A percentile compares a stretch with the other conserved stretches of the same genome.
Evolutionary conservation across 768 basidiomycete species (phyloP).

Genomic region (Tulasnella sp.): DNA sequence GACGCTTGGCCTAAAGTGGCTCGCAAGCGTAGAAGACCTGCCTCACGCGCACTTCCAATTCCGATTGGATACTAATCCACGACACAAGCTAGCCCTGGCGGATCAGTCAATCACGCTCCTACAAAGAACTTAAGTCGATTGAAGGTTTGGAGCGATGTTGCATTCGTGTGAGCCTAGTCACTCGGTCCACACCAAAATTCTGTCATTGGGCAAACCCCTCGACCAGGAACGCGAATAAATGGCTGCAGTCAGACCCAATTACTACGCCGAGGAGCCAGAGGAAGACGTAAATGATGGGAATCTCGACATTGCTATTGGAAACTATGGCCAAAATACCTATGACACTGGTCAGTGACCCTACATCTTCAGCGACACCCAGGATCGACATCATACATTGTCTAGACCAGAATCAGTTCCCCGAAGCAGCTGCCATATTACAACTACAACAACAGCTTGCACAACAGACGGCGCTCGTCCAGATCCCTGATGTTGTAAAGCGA

Average conservation of each 20-base stretch:
- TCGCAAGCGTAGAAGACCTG: no score
- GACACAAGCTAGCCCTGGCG: no score
- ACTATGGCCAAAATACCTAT: slow-evolving; percentile 58
- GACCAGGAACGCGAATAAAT: background rate
- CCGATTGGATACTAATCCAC: no score
- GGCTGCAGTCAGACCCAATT: slow-evolving; percentile 16
- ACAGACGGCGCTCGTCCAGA: slow-evolving; percentile 68
- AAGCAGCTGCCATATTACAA: slow-evolving; percentile 48
- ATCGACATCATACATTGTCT: background rate
- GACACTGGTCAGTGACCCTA: slow-evolving; percentile 44
- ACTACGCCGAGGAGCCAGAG: slow-evolving; percentile 45
- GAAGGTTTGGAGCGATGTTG: no score
- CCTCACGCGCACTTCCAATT: no score
- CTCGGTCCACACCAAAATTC: background rate
- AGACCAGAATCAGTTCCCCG: slow-evolving; percentile 57
- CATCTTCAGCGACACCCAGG: background rate
- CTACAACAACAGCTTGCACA: slow-evolving; percentile 80
- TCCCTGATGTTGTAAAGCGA: slow-evolving; percentile 82
- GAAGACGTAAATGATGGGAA: slow-evolving; percentile 65
- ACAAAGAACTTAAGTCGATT: no score
- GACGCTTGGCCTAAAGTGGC: no score
- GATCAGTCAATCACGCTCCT: no score
- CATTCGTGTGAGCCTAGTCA: background rate
- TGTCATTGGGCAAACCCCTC: background rate
- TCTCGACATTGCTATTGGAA: slow-evolving; percentile 55